These are phyloP conservation scores for Nakaseomyces bracarensis DNA, from an alignment of 1,139 yeast genomes.

Conservation along the genomic window DNA sequence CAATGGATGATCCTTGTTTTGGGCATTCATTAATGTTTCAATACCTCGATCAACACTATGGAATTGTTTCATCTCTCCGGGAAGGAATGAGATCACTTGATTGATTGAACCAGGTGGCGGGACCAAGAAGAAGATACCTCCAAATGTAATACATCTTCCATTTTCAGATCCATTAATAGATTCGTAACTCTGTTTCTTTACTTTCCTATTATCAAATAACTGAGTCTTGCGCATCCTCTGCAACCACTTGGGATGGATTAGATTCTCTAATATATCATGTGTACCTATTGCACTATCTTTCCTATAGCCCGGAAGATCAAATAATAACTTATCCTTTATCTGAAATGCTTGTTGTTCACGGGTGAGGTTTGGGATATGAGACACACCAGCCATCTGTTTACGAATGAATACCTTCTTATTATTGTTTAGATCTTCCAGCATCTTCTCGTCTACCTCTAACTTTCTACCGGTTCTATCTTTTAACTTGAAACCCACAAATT, in stretches of 20 bases:
- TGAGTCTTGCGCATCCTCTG: constrained; percentile 27
- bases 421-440: neutral
- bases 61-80: constrained; percentile 28
- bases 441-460: neutral
- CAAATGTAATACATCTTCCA: constrained; percentile 44
- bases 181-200: constrained; percentile 33
- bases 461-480: constrained; percentile 11
- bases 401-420: constrained; percentile 9
- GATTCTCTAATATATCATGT: constrained; percentile 11
- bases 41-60: constrained; percentile 28
- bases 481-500: constrained; percentile 21
- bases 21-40: constrained; percentile 22
- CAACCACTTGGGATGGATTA: constrained; percentile 22
- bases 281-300: constrained; percentile 9
- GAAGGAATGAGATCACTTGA: constrained; percentile 31
- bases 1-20: constrained; percentile 24
- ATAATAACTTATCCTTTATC: constrained; percentile 20
- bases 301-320: constrained; percentile 30
- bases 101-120: constrained; percentile 41
- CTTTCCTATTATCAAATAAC: constrained; percentile 18
- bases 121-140: constrained; percentile 51
- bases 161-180: constrained; percentile 35
- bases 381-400: constrained; percentile 26
- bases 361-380: constrained; percentile 31
- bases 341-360: constrained; percentile 23